Base-by-base conservation (phyloP, 805 yeast genomes). In the Osmozyma mogii region DNA sequence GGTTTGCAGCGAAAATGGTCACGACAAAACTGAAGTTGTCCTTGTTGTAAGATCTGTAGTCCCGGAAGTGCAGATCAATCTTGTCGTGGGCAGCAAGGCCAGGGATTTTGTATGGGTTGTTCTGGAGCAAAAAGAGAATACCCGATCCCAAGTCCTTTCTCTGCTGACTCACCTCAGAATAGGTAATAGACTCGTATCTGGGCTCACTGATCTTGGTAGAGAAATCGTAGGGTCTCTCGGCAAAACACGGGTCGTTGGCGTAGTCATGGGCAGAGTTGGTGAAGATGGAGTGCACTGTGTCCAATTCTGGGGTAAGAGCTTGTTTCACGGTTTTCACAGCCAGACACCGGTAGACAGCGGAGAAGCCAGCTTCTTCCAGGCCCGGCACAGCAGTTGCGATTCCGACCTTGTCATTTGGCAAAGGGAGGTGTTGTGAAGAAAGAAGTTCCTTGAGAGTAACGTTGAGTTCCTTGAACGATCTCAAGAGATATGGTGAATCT, bases 281-380 rank as follows among this genome's bases (percentile, higher is more conserved):
- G 49, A 74, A 72, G 29, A 69, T 48, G 13, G 58, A 61, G 42
- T 61, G 56, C 25, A 61, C 56, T 0, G 79, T 74, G 32, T 48
- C 43, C 31, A 75, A 49, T 1, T 55, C 44, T 1, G 70, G 66
- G 36, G 69, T 68, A n/a, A 71, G 54, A 37, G 36, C 21, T 9
- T 56, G 52, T 14, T 69, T 53, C 42, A 58, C 43, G 6, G 44
- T 43, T 3, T 42, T 41, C n/a, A 47, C 40, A 12, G 51, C 49
- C 10, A 29, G 30, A 38, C 52, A 73, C 32, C 84, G 55, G 45
- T 64, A 78, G 6, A 70, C 48, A 2, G 71, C 64, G 16, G 81
- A 70, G 48, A 51, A 69, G 5, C 77, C 78, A 2, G 55, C 56
- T 31, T 54, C 45, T 19, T 48, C 46, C 9, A 67, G 38, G 15